Percentiles rank a stretch among this genome's conserved stretches.
Conservation (phyloP, 1,139 yeast species). For the Scheffersomyces titani region DNA sequence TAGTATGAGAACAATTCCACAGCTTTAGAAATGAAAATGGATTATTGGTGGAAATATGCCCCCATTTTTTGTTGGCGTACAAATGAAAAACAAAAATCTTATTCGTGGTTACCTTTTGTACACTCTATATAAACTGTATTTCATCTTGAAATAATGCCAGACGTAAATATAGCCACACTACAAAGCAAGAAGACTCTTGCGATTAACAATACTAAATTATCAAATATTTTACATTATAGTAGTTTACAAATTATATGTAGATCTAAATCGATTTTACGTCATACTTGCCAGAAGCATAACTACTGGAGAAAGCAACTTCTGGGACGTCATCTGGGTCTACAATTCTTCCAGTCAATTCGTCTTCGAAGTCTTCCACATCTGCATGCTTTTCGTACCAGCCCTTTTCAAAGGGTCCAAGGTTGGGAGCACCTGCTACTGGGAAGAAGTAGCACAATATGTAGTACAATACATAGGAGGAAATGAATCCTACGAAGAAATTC, state of each 20-base stretch:
- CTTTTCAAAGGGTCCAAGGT: conserved; percentile 48
- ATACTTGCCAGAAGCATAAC: conserved; percentile 11
- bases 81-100: neutral
- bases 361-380: conserved; percentile 66
- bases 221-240: no score
- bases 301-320: conserved; percentile 4
- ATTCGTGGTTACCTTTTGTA: neutral
- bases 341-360: conserved; percentile 37
- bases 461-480: conserved; percentile 54
- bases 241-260: neutral
- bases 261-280: conserved; percentile 1
- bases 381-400: conserved; percentile 66
- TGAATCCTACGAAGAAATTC: conserved; percentile 76
- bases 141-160: no score
- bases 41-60: neutral
- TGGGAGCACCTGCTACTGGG: conserved; percentile 65
- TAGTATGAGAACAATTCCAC: neutral
- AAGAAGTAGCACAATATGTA: conserved; percentile 48
- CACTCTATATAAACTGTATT: neutral
- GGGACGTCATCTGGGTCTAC: conserved; percentile 25
- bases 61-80: neutral
- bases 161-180: neutral
- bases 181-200: neutral
- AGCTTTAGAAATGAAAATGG: neutral
- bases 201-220: no score